A percentile compares a stretch with the other conserved stretches of the same genome.
Evolutionary conservation across 805 yeast genomes (phyloP).

Genomic region (Metschnikowia rubicola): DNA sequence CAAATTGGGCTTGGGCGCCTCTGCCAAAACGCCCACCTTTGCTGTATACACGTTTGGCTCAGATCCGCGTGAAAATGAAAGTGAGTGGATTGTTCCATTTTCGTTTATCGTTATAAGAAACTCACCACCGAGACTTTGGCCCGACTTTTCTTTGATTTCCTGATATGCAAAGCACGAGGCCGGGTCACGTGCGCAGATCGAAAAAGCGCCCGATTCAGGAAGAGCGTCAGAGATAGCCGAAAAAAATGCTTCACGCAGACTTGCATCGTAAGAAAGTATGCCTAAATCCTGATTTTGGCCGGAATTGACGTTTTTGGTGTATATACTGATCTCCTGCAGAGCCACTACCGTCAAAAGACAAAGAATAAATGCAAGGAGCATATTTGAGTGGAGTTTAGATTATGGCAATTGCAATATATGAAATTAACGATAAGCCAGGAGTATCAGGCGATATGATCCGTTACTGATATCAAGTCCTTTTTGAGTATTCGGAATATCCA

Average conservation of each 20-base stretch:
- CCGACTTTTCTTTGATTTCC: slow-evolving; percentile 1
- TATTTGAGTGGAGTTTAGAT: background rate
- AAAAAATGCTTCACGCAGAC: slow-evolving; percentile 9
- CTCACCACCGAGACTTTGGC: slow-evolving; percentile 5
- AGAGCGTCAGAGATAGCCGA: background rate
- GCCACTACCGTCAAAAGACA: slow-evolving; percentile 4
- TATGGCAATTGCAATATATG: too few species aligned
- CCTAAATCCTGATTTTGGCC: slow-evolving; percentile 13
- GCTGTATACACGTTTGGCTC: background rate
- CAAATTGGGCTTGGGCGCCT: slow-evolving; percentile 30
- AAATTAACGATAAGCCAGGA: too few species aligned
- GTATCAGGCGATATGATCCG: too few species aligned
- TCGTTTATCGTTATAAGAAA: slow-evolving; percentile 9
- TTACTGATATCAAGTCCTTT: too few species aligned
- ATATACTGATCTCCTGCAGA: slow-evolving; percentile 9
- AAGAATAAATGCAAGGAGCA: background rate
- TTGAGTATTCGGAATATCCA: too few species aligned
- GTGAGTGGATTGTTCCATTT: slow-evolving; percentile 1
- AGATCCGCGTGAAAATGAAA: slow-evolving; percentile 5
- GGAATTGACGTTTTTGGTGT: background rate
- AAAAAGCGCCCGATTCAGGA: slow-evolving; percentile 16
- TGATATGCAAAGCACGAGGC: slow-evolving; percentile 27
- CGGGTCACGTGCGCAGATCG: slow-evolving; percentile 33
- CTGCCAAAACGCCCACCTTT: slow-evolving; percentile 1
- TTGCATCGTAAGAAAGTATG: slow-evolving; percentile 13